Percentiles rank a stretch among this genome's conserved stretches.
These are phyloP conservation scores for Polygonum maritimum DNA, from an alignment of 148 eudicot species.

Conservation along the genomic window DNA sequence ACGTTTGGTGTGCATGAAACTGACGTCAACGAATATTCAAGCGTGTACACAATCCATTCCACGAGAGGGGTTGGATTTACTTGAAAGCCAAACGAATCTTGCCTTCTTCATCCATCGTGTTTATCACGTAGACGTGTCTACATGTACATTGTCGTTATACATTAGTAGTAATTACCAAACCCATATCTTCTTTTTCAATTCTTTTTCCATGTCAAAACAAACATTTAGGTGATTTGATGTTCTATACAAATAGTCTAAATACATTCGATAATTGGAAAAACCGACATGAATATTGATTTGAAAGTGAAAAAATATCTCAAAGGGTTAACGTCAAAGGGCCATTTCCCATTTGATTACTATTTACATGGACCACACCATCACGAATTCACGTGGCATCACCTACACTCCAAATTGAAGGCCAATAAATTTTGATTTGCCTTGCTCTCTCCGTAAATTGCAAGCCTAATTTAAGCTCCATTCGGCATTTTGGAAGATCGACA, in stretches of 20 bases:
- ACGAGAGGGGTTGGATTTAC: background rate
- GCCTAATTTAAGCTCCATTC: too few species aligned
- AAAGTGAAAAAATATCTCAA: background rate
- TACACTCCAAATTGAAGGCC: background rate
- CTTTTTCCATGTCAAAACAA: too few species aligned
- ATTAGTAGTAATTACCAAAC: too few species aligned
- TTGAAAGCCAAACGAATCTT: background rate
- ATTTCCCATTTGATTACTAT: background rate
- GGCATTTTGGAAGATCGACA: too few species aligned
- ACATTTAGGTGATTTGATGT: too few species aligned
- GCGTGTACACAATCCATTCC: conserved; percentile 2
- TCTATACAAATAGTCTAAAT: too few species aligned
- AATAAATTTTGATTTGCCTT: too few species aligned
- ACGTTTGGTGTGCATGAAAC: background rate
- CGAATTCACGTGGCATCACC: background rate
- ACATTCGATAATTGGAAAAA: too few species aligned
- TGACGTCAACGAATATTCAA: background rate
- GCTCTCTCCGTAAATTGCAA: too few species aligned
- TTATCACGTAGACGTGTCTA: background rate
- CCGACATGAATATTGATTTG: background rate
- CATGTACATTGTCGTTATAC: too few species aligned
- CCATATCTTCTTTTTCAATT: too few species aligned
- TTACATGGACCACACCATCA: background rate
- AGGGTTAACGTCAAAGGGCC: background rate
- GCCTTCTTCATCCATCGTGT: background rate